Evolutionary conservation across 495 filamentous ascomycete genomes (phyloP).

Genomic region (Beverwykella pulmonaria): DNA sequence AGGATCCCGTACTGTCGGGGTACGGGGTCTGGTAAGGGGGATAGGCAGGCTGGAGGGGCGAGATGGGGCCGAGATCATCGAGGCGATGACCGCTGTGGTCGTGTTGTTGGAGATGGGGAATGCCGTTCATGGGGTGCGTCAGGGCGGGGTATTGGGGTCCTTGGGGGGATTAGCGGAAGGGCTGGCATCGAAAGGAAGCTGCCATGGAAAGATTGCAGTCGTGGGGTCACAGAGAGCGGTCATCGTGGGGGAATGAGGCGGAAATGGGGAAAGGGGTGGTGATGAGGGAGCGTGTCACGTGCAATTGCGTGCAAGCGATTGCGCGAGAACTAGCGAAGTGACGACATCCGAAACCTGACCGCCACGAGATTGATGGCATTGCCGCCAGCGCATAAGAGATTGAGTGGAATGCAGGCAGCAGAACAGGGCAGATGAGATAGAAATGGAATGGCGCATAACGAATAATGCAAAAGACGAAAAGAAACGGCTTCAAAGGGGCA

Average conservation of each 20-base stretch:
- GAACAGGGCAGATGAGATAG: background rate
- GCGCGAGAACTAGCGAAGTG: constrained; percentile 24
- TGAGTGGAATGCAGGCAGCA: background rate
- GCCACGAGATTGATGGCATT: constrained; percentile 6
- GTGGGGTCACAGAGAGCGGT: constrained; percentile 14
- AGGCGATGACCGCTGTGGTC: constrained; percentile 9
- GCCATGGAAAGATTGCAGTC: background rate
- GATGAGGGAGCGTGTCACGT: constrained; percentile 12
- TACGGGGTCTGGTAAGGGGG: constrained; percentile 11
- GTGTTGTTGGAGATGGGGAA: constrained; percentile 1
- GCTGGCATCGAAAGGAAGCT: constrained; percentile 17
- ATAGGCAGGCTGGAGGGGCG: constrained; percentile 18
- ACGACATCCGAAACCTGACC: constrained; percentile 19
- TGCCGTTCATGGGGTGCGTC: constrained; percentile 18
- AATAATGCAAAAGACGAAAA: constrained; percentile 1
- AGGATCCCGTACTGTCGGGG: constrained; percentile 17
- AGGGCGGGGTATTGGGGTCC: constrained; percentile 15
- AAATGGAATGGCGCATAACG: background rate
- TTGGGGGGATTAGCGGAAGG: constrained; percentile 14
- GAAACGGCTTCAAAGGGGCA: background rate
- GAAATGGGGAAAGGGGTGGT: background rate
- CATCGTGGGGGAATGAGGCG: constrained; percentile 17
- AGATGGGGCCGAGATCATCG: constrained; percentile 23
- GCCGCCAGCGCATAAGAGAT: background rate
- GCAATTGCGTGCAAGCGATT: constrained; percentile 27